phyloP scores from a whole-genome alignment of 345 rosid species.

The Heritiera fomes region DNA sequence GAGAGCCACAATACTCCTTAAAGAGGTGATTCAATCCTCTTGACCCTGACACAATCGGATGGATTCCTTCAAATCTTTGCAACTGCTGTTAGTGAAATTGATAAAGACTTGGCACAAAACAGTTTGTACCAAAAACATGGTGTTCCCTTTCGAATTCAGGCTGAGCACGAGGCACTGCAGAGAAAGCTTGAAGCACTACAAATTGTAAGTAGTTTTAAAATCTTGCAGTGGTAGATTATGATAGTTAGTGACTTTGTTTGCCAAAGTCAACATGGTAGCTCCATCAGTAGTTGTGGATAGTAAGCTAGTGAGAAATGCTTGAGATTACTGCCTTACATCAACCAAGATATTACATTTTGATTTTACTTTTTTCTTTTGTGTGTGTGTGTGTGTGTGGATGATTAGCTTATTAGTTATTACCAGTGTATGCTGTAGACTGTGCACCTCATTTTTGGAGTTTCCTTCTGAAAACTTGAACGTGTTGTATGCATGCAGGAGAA shows the following conservation, averaged over 20 bases:
- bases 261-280: background rate
- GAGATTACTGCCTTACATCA: background rate
- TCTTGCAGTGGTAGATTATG: background rate
- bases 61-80: conserved; percentile 99
- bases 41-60: conserved; percentile 88
- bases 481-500: conserved; percentile 62
- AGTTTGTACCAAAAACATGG: conserved; percentile 94
- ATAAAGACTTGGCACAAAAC: conserved; percentile 83
- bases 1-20: conserved; percentile 78
- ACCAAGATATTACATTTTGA: background rate
- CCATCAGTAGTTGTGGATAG: background rate
- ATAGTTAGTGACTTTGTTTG: background rate
- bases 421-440: background rate
- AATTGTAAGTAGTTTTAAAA: conserved; percentile 42
- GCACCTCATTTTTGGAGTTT: background rate
- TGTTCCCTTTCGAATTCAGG: conserved; percentile 85
- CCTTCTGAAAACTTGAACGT: conserved; percentile 4
- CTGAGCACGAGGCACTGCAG: conserved; percentile 94
- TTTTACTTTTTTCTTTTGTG: background rate
- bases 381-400: too few relatives aligned
- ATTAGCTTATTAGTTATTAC: too few relatives aligned
- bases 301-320: background rate
- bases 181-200: conserved; percentile 83
- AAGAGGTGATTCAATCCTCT: conserved; percentile 89
- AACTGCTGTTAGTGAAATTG: conserved; percentile 76